These are phyloP conservation scores for Spiromastix sp. DNA, from an alignment of 2,329 filamentous ascomycete species.

Conservation along the genomic window DNA sequence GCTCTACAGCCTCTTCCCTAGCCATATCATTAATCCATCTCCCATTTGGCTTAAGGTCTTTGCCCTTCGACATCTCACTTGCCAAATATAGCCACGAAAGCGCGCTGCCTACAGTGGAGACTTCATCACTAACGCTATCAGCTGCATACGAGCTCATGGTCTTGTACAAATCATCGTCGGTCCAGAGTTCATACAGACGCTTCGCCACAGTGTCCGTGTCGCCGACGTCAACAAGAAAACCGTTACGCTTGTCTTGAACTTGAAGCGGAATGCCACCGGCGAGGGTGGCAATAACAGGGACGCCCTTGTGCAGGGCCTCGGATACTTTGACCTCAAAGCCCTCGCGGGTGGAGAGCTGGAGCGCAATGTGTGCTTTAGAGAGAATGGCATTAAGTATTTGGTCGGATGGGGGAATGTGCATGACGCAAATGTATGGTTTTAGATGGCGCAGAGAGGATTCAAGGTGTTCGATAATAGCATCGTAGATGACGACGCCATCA, in stretches of 20 bases:
- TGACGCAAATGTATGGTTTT: constrained; percentile 58
- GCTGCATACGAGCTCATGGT: constrained; percentile 56
- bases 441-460: constrained; percentile 53
- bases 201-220: constrained; percentile 56
- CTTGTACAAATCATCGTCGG: constrained; percentile 44
- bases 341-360: constrained; percentile 72
- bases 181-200: constrained; percentile 13
- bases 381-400: constrained; percentile 70
- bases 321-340: constrained; percentile 83
- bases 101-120: constrained; percentile 69
- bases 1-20: constrained; percentile 50
- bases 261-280: constrained; percentile 76
- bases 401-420: constrained; percentile 67
- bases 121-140: constrained; percentile 65
- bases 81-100: constrained; percentile 70
- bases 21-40: constrained; percentile 68
- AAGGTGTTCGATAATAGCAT: constrained; percentile 59
- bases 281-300: constrained; percentile 63
- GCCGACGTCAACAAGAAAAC: constrained; percentile 62
- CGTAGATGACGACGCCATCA: constrained; percentile 61
- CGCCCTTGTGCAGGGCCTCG: constrained; percentile 69
- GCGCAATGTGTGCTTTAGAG: constrained; percentile 59
- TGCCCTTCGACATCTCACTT: constrained; percentile 50
- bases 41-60: constrained; percentile 47
- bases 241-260: constrained; percentile 59